Base-by-base conservation (phyloP, 2,329 filamentous ascomycete species). In the Aureobasidium subglaciale region DNA sequence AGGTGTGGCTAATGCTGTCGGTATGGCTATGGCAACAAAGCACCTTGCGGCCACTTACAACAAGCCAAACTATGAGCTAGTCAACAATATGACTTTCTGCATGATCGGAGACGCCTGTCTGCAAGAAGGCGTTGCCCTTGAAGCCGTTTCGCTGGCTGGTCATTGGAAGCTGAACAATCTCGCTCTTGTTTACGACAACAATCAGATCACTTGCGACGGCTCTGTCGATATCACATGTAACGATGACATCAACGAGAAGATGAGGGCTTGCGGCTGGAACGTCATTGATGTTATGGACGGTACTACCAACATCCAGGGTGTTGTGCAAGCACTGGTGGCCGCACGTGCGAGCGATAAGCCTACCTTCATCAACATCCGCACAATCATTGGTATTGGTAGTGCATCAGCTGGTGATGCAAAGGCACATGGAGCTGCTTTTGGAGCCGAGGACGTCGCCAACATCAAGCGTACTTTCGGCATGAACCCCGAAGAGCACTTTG, bases 41-140 rank as follows among this genome's bases (percentile, higher is more conserved):
- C 73, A 82, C 59, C 71, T 83, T 4, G 78, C 72, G 0, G 78
- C 78, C 0, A 75, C 70, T 0, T 83, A 78, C 66, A 83, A 82
- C 66, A 65, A 67, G 18, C 75, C 75, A 0, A 70, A 68, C 7
- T 76, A 71, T 48, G 71, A 76, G 0, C 63, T 82, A 2, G 69
- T 82, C 22, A 70, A 74, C 60, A 79, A 78, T 62, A 75, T 71
- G 56, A 80, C 75, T 0, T 83, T 72, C 67, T 82, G 79, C 59
- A 81, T 80, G 71, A 75, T 78, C 32, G 80, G 80, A 16, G 79
- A 82, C 60, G 80, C 77, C 11, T 83, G 80, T 61, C 69, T 83
- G 29, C 77, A 81, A 58, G 80, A 83, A 63, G 80, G 80, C 37
- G 78, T 83, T 1, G 75, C 73, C 0, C 70, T 81, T n/a, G 80